Evolutionary conservation across 768 basidiomycete genomes (phyloP), one percentile per base, ranked within the genome.

Genomic region (Leucogyrophana mollusca): DNA sequence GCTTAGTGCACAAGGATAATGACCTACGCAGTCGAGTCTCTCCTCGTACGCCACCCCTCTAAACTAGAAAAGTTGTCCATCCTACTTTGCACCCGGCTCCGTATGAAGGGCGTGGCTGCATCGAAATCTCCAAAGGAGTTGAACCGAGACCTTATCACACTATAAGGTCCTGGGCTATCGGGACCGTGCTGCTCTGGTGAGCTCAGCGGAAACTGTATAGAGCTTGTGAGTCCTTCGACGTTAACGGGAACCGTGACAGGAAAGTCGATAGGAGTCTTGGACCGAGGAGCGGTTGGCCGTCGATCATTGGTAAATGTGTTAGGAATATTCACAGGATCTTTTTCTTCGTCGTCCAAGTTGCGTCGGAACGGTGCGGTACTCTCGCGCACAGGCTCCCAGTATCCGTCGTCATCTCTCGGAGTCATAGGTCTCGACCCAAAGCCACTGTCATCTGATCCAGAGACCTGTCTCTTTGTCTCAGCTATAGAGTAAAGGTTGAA

Each of bases 21-120:
- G 4, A 74, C 90, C 67, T 60, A 94, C 90, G 89, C 90, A 22
- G 90, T 92, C 55, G 91, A 93, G 66, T 94, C 91, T 40, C 90
- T 77, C 55, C 92, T 74, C 9, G 85, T 90, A 41, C 93, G 75
- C 93, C 93, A 95, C 4, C 86, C 88, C 24, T 92, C 89, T 3
- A 73, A 57, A 16, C 62, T 74, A 39, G 62, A 62, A 34, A 81
- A 63, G 45, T 64, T 73, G 51, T 89, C 85, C 40, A 90, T 65
- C 41, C 87, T 74, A 60, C 90, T 92, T 49, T 87, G 89, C 7
- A 84, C 89, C 36, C 90, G 82, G 64, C 90, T 93, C 40, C 90
- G 78, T 54, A 90, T 85, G 64, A 91, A 91, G 9, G 89, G 88
- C 4, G 89, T 85, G 13, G 79, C 65, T 4, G 71, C 71, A 37